Base-by-base conservation (phyloP, 1,284 basidiomycete genomes). In the Ceratobasidium sp. region DNA sequence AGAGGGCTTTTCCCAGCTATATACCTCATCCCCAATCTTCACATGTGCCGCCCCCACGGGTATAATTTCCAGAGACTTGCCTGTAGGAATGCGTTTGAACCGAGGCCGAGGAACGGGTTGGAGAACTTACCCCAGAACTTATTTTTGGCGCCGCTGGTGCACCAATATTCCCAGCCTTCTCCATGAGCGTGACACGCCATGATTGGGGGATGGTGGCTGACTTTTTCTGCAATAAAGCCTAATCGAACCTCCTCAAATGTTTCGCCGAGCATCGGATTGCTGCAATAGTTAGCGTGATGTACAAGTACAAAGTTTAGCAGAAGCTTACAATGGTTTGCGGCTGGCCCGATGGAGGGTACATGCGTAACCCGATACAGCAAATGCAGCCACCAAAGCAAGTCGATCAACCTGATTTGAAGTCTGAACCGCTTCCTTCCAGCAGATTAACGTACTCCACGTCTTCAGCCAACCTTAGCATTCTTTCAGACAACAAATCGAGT, bases 241-340 rank as follows among this genome's bases (percentile, higher is more conserved):
- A 88, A 88, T 53, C 92, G 85, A 34, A 82, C 75, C 72, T 92
- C 90, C 77, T 96, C 94, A 74, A 91, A 96, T 0, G 94, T 95
- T 78, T 96, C 94, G 12, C 87, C 90, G 56, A 94, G 84, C 85
- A 95, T 88, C 0, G 93, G 93, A 74, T 93, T 95, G 75, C 91
- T 93, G 72, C 35, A 32, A 12, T 42, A 29, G 40, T 43, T 50
- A 43, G 35, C 6, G 47, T 47, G 45, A 56, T 32, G 25, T 54
- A 52, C 65, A 69, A 65, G 25, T 8, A 5, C 8, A 73, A 55
- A 54, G 25, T 15, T 17, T 69, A 57, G 25, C 15, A 34, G 47
- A 22, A 29, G 84, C 90, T 79, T 75, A 93, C 91, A 94, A 95
- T 72, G 91, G 92, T 78, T 95, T 96, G 69, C 93, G 83, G 34